Evolutionary conservation across 225 moss, liverwort and hornwort genomes (phyloP).

Genomic region (Marchantia polymorpha): DNA sequence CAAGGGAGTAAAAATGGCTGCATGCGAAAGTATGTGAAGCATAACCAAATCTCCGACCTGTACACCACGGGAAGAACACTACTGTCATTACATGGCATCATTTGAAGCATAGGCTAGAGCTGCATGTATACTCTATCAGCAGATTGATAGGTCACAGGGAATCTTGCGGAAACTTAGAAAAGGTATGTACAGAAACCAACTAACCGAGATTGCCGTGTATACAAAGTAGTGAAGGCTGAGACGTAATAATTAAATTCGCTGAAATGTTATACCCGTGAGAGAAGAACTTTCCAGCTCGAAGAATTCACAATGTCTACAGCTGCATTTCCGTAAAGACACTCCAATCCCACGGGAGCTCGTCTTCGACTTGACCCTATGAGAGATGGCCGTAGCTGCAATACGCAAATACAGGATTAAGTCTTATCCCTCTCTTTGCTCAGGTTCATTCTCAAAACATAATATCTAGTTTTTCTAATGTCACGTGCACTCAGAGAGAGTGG

Average conservation of each 20-base stretch:
- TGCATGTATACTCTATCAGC: background rate
- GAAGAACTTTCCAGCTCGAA: constrained; percentile 71
- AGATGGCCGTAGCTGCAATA: constrained; percentile 61
- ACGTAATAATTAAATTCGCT: background rate
- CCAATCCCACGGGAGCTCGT: constrained; percentile 61
- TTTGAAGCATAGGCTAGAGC: background rate
- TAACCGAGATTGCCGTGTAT: background rate
- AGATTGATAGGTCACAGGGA: background rate
- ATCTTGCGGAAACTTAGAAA: background rate
- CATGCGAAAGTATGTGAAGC: constrained; percentile 77
- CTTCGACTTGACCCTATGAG: constrained; percentile 26
- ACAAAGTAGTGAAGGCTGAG: background rate
- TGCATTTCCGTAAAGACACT: constrained; percentile 60
- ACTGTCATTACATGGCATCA: background rate
- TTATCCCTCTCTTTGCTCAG: background rate
- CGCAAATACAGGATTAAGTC: background rate
- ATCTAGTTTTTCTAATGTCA: too few relatives aligned
- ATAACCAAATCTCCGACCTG: constrained; percentile 91
- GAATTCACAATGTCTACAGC: constrained; percentile 65
- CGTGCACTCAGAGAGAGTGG: too few relatives aligned
- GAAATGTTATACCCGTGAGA: constrained; percentile 57
- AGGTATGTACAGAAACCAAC: constrained; percentile 11
- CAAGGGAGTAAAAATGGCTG: constrained; percentile 73
- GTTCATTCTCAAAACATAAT: too few relatives aligned
- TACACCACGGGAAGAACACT: constrained; percentile 8